phyloP scores from a whole-genome alignment of 1,284 basidiomycete species.

The Rhodotorula mucilaginosa region DNA sequence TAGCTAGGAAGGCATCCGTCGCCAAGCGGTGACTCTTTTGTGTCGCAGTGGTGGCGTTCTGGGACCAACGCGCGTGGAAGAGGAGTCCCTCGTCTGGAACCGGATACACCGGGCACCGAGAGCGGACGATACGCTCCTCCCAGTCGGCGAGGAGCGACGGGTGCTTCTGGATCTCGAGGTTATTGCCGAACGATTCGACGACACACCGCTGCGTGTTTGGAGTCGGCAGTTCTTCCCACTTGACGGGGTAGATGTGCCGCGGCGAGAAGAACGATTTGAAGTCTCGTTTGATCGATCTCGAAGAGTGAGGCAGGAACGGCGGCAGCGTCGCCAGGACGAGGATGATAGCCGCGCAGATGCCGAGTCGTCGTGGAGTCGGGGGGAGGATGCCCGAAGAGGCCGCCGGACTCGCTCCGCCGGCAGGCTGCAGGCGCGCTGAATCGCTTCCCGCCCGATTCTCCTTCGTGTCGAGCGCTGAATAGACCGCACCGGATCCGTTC shows the following conservation, averaged over 20 bases:
- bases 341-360: neutral
- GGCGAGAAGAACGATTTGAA: conserved; percentile 13
- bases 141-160: conserved; percentile 1
- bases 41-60: no score
- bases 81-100: neutral
- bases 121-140: conserved; percentile 2
- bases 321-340: conserved; percentile 2
- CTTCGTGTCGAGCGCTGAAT: conserved; percentile 3
- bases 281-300: conserved; percentile 12
- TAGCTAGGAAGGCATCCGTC: conserved; percentile 20
- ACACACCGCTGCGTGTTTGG: neutral
- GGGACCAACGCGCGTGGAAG: conserved; percentile 8
- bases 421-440: neutral
- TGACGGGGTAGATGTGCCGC: conserved; percentile 11
- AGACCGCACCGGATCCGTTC: neutral
- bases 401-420: neutral
- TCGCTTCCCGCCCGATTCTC: conserved; percentile 5
- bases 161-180: neutral
- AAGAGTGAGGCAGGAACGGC: neutral
- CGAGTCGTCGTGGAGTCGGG: neutral
- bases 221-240: conserved; percentile 1
- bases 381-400: neutral
- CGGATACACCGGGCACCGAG: neutral
- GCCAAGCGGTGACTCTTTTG: neutral
- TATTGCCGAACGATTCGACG: neutral